Evolutionary conservation across 306 rosid species (phyloP).

Genomic region (barrel medic (Medicago truncatula)): DNA sequence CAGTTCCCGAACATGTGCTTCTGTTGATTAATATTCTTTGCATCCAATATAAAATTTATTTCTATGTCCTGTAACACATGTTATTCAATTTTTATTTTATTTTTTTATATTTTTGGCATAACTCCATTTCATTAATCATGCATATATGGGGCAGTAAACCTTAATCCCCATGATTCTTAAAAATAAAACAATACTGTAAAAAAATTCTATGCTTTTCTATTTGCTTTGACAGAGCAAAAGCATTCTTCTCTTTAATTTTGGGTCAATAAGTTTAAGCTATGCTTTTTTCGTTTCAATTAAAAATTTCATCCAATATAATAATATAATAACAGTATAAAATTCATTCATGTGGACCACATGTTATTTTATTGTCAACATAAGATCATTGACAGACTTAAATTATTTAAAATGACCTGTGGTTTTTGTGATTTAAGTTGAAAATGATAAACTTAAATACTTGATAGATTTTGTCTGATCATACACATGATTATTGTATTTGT

Average conservation of each 20-base stretch:
- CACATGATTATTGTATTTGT: background rate
- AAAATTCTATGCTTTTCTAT: too few relatives aligned
- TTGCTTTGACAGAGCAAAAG: too few relatives aligned
- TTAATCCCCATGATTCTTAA: too few relatives aligned
- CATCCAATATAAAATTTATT: background rate
- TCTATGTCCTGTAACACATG: background rate
- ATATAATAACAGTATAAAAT: background rate
- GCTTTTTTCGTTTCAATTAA: too few relatives aligned
- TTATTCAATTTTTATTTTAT: background rate
- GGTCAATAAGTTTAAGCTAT: too few relatives aligned
- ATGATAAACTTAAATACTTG: background rate
- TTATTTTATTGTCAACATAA: background rate
- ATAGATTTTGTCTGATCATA: background rate
- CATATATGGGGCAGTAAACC: background rate
- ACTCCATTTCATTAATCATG: background rate
- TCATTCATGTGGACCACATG: background rate
- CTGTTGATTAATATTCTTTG: conserved; percentile 8
- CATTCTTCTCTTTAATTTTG: too few relatives aligned
- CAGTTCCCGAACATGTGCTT: background rate
- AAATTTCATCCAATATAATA: background rate
- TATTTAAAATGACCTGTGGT: conserved; percentile 10
- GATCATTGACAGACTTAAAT: background rate
- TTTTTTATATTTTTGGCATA: background rate
- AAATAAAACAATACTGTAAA: too few relatives aligned
- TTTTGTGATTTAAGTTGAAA: background rate